phyloP scores from a whole-genome alignment of 768 basidiomycete species.

The Boletus insuetus region DNA sequence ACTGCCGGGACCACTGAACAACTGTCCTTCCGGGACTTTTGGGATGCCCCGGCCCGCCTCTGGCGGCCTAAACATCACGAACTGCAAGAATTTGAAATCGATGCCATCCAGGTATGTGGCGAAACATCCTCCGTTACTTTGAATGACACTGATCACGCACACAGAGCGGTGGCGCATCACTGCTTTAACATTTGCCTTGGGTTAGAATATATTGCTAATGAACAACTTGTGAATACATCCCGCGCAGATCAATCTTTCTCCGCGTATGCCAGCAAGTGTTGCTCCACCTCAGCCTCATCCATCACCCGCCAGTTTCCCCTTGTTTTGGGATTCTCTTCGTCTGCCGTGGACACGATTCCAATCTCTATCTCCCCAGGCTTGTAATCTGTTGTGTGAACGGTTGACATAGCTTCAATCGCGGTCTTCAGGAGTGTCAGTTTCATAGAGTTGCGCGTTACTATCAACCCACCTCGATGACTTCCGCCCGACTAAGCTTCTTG shows the following conservation, averaged over 20 bases:
- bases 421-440: conserved; percentile 46
- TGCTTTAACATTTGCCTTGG: conserved; percentile 28
- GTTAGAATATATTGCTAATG: background rate
- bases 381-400: conserved; percentile 93
- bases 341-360: conserved; percentile 78
- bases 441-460: background rate
- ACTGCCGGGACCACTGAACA: conserved; percentile 1
- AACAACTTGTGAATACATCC: background rate
- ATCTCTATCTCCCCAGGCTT: conserved; percentile 96
- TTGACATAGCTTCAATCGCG: conserved; percentile 93
- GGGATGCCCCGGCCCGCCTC: conserved; percentile 63
- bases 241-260: conserved; percentile 70
- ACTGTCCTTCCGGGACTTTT: conserved; percentile 46
- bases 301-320: conserved; percentile 79
- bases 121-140: background rate
- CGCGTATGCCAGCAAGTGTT: conserved; percentile 79
- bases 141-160: conserved; percentile 1
- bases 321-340: conserved; percentile 71
- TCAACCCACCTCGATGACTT: conserved; percentile 82
- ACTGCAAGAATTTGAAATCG: conserved; percentile 58
- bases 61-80: conserved; percentile 51
- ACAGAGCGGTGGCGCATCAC: conserved; percentile 66
- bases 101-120: conserved; percentile 61
- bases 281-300: conserved; percentile 73
- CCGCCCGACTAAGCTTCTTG: conserved; percentile 64